These are phyloP conservation scores for Sugiyamaella qingdaonensis DNA, from an alignment of 805 yeast species.

Conservation along the genomic window DNA sequence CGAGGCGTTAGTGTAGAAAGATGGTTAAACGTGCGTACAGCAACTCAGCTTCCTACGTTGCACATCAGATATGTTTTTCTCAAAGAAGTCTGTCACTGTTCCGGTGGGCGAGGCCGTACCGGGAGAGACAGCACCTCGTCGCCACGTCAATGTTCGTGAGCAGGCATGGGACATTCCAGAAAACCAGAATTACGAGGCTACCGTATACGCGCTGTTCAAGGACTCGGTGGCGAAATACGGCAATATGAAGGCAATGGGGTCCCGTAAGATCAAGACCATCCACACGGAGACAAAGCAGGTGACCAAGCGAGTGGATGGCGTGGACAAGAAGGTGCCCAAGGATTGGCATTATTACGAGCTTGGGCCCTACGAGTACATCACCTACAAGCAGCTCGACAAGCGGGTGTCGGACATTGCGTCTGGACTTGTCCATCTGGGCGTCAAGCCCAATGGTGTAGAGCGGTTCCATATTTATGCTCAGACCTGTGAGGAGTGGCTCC, in stretches of 20 bases:
- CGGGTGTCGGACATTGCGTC: constrained; percentile 56
- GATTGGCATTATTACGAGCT: constrained; percentile 85
- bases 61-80: constrained; percentile 10
- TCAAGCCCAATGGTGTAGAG: constrained; percentile 55
- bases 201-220: constrained; percentile 63
- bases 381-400: constrained; percentile 53
- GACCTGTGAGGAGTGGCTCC: constrained; percentile 89
- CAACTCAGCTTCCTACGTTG: background rate
- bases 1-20: background rate
- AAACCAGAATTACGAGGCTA: constrained; percentile 53
- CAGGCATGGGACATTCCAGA: constrained; percentile 54
- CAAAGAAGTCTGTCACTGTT: constrained; percentile 21
- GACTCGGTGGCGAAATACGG: constrained; percentile 61
- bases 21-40: background rate
- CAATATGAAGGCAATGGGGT: constrained; percentile 57
- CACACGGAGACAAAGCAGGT: constrained; percentile 74
- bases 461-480: constrained; percentile 80
- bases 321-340: constrained; percentile 66
- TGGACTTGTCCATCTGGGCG: constrained; percentile 72
- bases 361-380: constrained; percentile 62
- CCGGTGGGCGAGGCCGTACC: constrained; percentile 32
- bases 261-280: constrained; percentile 70
- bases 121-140: constrained; percentile 36
- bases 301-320: constrained; percentile 74
- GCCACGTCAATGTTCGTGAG: constrained; percentile 31